Evolutionary conservation across 2,329 filamentous ascomycete species (phyloP).

Genomic region (Aspergillus sp.): DNA sequence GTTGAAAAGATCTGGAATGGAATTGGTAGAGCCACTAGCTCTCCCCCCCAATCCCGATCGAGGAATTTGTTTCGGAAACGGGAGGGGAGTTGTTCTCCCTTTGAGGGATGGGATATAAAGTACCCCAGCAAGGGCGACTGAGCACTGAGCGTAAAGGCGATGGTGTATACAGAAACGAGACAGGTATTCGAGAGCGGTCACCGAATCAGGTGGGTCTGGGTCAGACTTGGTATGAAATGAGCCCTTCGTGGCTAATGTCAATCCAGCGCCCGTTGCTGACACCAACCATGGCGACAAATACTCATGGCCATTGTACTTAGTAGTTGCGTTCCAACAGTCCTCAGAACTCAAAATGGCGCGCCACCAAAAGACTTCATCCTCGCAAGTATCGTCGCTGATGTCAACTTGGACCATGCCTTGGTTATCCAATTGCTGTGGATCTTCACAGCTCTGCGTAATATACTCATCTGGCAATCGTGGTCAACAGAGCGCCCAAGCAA

Average conservation of each 20-base stretch:
- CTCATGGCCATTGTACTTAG: slow-evolving; percentile 15
- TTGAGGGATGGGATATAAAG: slow-evolving; percentile 19
- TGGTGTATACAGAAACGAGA: slow-evolving; percentile 19
- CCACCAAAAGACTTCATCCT: slow-evolving; percentile 20
- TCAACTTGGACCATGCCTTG: slow-evolving; percentile 12
- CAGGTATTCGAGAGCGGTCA: slow-evolving; percentile 20
- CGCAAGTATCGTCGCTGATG: slow-evolving; percentile 10
- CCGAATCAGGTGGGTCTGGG: slow-evolving; percentile 9
- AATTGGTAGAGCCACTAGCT: not conserved
- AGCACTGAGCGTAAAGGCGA: slow-evolving; percentile 23
- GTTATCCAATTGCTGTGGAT: not conserved
- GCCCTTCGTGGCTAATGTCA: slow-evolving; percentile 2
- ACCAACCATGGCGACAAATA: slow-evolving; percentile 24
- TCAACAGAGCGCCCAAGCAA: slow-evolving; percentile 17
- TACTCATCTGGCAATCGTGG: slow-evolving; percentile 17
- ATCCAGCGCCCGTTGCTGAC: slow-evolving; percentile 5
- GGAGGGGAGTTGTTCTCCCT: slow-evolving; percentile 11
- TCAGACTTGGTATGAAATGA: not conserved
- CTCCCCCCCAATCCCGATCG: not conserved
- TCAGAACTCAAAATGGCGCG: slow-evolving; percentile 9
- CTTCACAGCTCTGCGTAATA: not conserved
- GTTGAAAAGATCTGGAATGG: slow-evolving; percentile 11
- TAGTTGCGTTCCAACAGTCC: slow-evolving; percentile 15
- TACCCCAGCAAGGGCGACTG: slow-evolving; percentile 19
- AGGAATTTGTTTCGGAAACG: slow-evolving; percentile 14